Evolutionary conservation across 139 green algal genomes (phyloP), one percentile per base, ranked within the genome.

Genomic region (Tetraselmis striata): DNA sequence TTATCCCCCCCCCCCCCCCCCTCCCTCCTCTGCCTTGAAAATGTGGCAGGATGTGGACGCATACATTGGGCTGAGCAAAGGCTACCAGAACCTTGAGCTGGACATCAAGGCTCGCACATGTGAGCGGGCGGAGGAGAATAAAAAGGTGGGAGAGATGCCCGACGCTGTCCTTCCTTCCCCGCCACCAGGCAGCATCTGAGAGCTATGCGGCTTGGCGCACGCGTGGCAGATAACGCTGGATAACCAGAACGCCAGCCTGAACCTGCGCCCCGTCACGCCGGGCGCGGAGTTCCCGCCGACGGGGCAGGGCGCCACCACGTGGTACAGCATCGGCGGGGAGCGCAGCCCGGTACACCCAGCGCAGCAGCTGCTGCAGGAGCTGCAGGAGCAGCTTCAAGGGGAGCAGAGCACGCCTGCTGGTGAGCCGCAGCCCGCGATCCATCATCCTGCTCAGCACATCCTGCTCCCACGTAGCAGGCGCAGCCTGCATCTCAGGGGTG

Each of bases 71-170:
- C 82, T 98, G 45, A 87, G 89, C 23, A 30, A 74, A 0, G 79
- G 79, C 29, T 96, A 96, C 83, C 80, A 90, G 75, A 82, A 59
- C 2, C 45, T 98, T 22, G 81, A 88, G 1, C 59, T 97, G 1
- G 81, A 93, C 26, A 28, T 94, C 1, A 84, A 89, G 59, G 93
- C 82, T 26, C 77, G 84, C 0, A 84, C 91, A 0, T 82, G 91
- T 32, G 80, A 91, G 67, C 86, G 94, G 24, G 80, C 77, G 25
- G 77, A 76, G 31, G 31, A 81, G 32, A 81, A 75, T 18, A 28
- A 22, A 28, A 81, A 81, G 31, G n/a, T 27, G n/a, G n/a, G n/a
- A n/a, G n/a, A n/a, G n/a, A n/a, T n/a, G n/a, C n/a, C n/a, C n/a
- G n/a, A n/a, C n/a, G n/a, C n/a, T n/a, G n/a, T n/a, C n/a, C n/a